Percentiles rank a stretch among this genome's conserved stretches.
Evolutionary conservation across 1,284 basidiomycete species (phyloP).

Genomic region (Ustilago xerochloae): DNA sequence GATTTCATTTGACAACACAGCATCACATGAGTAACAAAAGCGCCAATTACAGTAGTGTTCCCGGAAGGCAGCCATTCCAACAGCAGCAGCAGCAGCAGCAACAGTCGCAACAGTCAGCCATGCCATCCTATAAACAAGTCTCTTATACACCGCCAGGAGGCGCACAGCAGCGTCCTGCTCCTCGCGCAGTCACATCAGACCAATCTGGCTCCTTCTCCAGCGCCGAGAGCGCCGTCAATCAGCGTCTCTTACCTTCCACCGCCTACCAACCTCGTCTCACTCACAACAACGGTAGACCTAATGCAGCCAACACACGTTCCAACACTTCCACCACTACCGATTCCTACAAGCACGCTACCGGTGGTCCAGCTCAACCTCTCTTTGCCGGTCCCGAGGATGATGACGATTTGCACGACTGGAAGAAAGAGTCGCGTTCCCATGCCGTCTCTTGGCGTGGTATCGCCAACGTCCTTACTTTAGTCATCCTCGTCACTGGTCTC

Average conservation of each 20-base stretch:
- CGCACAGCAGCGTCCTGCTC: conserved; percentile 13
- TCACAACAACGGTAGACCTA: background rate
- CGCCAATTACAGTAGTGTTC: conserved; percentile 21
- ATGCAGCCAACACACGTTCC: conserved; percentile 1
- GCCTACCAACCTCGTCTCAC: conserved; percentile 14
- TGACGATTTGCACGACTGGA: conserved; percentile 59
- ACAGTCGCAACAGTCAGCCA: conserved; percentile 3
- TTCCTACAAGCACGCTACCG: conserved; percentile 34
- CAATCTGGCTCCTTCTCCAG: conserved; percentile 38
- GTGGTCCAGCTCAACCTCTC: conserved; percentile 14
- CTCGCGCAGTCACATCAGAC: conserved; percentile 1
- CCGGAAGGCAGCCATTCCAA: conserved; percentile 4
- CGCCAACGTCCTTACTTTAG: conserved; percentile 43
- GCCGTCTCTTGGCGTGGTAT: conserved; percentile 45
- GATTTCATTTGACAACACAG: background rate
- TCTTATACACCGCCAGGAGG: conserved; percentile 19
- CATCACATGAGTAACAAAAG: conserved; percentile 17
- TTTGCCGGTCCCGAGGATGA: conserved; percentile 45
- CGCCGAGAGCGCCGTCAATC: conserved; percentile 27
- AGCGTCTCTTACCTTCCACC: conserved; percentile 20
- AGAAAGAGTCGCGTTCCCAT: conserved; percentile 26
- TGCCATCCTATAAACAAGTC: conserved; percentile 46
- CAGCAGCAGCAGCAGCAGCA: background rate
- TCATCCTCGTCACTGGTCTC: conserved; percentile 41
- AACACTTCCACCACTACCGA: conserved; percentile 16